These are phyloP conservation scores for Fonsecaea erecta DNA, from an alignment of 2,329 filamentous ascomycete species.

Conservation along the genomic window DNA sequence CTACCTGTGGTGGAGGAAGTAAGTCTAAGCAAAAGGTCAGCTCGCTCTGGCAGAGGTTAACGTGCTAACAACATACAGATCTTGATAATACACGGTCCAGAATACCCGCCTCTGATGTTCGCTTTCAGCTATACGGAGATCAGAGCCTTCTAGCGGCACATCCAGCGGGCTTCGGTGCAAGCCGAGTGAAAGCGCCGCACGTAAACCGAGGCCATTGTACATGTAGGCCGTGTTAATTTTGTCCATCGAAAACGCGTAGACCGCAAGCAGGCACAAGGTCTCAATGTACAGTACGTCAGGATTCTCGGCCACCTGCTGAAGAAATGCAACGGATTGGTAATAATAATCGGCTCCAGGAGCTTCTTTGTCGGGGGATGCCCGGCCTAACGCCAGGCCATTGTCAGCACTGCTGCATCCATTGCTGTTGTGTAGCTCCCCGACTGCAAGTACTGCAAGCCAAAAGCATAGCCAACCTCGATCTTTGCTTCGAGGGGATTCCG, in stretches of 20 bases:
- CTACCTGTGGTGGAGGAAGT: slow-evolving; percentile 23
- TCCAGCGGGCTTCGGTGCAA: slow-evolving; percentile 24
- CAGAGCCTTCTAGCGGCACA: slow-evolving; percentile 18
- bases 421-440: slow-evolving; percentile 26
- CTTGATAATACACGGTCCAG: slow-evolving; percentile 30
- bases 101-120: slow-evolving; percentile 27
- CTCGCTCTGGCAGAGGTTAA: background rate
- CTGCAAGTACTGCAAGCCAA: slow-evolving; percentile 27
- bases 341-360: slow-evolving; percentile 26
- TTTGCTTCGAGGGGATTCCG: slow-evolving; percentile 26
- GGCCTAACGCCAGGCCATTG: background rate
- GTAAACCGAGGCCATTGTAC: slow-evolving; percentile 24
- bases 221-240: slow-evolving; percentile 27
- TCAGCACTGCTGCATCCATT: background rate
- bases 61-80: slow-evolving; percentile 15
- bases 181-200: slow-evolving; percentile 23
- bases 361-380: background rate
- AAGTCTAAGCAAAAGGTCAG: slow-evolving; percentile 8
- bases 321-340: slow-evolving; percentile 26
- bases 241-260: slow-evolving; percentile 29
- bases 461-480: slow-evolving; percentile 31
- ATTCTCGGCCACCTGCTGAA: slow-evolving; percentile 30
- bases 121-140: slow-evolving; percentile 18
- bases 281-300: slow-evolving; percentile 28
- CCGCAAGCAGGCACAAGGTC: slow-evolving; percentile 23